These are phyloP conservation scores for Hirschioporus abietinus DNA, from an alignment of 768 basidiomycete genomes.

Conservation along the genomic window DNA sequence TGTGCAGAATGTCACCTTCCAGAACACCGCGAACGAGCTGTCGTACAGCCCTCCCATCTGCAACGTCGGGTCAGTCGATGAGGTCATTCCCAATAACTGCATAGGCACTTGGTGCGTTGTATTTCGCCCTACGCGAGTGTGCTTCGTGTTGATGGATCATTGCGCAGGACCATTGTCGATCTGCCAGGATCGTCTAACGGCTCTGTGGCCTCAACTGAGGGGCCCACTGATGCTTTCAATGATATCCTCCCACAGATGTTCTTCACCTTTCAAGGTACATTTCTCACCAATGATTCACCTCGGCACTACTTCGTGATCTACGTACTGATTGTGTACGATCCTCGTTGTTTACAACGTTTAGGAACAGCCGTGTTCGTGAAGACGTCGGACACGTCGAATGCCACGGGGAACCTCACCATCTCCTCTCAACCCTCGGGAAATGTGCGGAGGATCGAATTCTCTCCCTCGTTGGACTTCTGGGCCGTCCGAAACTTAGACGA, in stretches of 20 bases:
- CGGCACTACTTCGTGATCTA: background rate
- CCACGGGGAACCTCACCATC: constrained; percentile 17
- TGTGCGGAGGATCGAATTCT: constrained; percentile 11
- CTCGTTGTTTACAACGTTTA: background rate
- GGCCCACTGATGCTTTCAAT: constrained; percentile 8
- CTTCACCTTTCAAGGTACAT: constrained; percentile 17
- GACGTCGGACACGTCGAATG: constrained; percentile 16
- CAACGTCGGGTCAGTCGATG: background rate
- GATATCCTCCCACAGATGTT: constrained; percentile 17
- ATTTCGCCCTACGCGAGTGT: background rate
- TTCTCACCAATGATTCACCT: constrained; percentile 10
- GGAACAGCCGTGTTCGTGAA: background rate
- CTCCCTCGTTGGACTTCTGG: constrained; percentile 14
- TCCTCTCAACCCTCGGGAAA: constrained; percentile 16
- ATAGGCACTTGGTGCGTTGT: background rate
- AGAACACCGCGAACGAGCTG: background rate
- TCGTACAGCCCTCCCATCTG: background rate
- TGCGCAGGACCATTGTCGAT: constrained; percentile 12
- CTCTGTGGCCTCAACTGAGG: constrained; percentile 17
- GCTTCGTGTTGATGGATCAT: background rate
- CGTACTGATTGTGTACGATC: too few species aligned
- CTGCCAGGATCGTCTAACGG: constrained; percentile 13
- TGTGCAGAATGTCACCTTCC: background rate
- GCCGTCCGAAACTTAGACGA: constrained; percentile 15
- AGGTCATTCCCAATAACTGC: background rate